phyloP scores from a whole-genome alignment of 148 eudicot genomes.

The Rhododendron henanense region DNA sequence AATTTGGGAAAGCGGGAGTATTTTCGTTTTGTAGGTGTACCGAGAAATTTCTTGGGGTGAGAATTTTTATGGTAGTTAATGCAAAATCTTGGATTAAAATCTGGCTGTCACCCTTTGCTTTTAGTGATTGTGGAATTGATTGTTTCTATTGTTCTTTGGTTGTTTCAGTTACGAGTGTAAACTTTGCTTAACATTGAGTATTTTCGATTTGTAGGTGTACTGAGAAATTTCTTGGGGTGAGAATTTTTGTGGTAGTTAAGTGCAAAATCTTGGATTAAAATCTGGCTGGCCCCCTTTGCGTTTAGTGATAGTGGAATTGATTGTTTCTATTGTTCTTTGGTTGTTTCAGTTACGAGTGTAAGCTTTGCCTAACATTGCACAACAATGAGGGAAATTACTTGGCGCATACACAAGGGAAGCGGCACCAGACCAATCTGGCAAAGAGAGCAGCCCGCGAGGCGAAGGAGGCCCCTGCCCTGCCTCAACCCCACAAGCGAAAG shows the following conservation, averaged over 20 bases:
- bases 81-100: background rate
- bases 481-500: constrained; percentile 87
- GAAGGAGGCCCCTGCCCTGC: constrained; percentile 92
- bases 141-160: background rate
- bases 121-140: background rate
- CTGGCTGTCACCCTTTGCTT: background rate
- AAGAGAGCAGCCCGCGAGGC: constrained; percentile 99
- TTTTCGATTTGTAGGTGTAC: background rate
- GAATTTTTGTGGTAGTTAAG: background rate
- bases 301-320: background rate
- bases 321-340: background rate
- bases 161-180: constrained; percentile 79
- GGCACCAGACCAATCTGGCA: constrained; percentile 95
- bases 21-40: background rate
- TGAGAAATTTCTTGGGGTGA: background rate
- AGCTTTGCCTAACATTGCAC: constrained; percentile 85
- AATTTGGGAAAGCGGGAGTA: background rate
- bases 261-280: background rate
- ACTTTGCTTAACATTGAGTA: constrained; percentile 62
- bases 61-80: background rate
- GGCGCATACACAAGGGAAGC: constrained; percentile 97
- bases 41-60: background rate
- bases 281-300: background rate
- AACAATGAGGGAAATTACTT: constrained; percentile 97
- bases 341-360: constrained; percentile 72